Evolutionary conservation across 1,284 basidiomycete genomes (phyloP).

Genomic region (Papiliotrema terrestris): DNA sequence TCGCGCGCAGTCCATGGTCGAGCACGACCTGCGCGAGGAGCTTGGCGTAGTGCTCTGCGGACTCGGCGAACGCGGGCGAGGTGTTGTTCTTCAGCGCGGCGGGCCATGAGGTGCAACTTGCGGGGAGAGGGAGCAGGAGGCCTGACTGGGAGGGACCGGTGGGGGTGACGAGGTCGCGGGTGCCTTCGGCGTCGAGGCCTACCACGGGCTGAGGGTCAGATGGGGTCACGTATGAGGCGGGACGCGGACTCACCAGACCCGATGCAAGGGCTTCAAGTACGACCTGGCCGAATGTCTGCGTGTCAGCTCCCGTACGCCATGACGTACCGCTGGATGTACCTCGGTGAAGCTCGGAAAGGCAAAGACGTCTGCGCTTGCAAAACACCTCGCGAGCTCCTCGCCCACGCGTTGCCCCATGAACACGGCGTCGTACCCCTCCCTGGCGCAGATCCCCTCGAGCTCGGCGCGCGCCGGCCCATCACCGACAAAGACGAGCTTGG

Average conservation of each 20-base stretch:
- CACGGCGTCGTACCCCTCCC: slow-evolving; percentile 51
- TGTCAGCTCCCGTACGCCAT: slow-evolving; percentile 6
- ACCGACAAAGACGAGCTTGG: slow-evolving; percentile 57
- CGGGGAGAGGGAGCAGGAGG: slow-evolving; percentile 46
- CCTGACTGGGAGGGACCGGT: slow-evolving; percentile 51
- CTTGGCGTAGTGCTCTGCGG: slow-evolving; percentile 50
- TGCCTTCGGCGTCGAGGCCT: slow-evolving; percentile 58
- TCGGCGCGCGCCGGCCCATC: slow-evolving; percentile 56
- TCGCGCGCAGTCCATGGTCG: slow-evolving; percentile 42
- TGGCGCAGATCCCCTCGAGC: slow-evolving; percentile 51
- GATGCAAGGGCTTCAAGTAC: slow-evolving; percentile 57
- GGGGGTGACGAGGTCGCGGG: slow-evolving; percentile 56
- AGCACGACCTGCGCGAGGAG: slow-evolving; percentile 47
- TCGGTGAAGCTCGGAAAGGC: slow-evolving; percentile 57
- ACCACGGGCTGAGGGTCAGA: slow-evolving; percentile 50
- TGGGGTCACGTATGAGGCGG: not conserved
- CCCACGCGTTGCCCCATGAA: slow-evolving; percentile 56
- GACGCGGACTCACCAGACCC: slow-evolving; percentile 43
- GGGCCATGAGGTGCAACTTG: slow-evolving; percentile 22
- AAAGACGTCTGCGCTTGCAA: slow-evolving; percentile 57
- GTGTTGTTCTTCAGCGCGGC: slow-evolving; percentile 27
- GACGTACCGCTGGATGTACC: slow-evolving; percentile 20
- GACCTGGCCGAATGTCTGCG: slow-evolving; percentile 57
- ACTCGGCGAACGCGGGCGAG: slow-evolving; percentile 40
- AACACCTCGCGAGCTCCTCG: slow-evolving; percentile 50